Evolutionary conservation across 768 basidiomycete genomes (phyloP).

Genomic region (Scleroderma bovista): DNA sequence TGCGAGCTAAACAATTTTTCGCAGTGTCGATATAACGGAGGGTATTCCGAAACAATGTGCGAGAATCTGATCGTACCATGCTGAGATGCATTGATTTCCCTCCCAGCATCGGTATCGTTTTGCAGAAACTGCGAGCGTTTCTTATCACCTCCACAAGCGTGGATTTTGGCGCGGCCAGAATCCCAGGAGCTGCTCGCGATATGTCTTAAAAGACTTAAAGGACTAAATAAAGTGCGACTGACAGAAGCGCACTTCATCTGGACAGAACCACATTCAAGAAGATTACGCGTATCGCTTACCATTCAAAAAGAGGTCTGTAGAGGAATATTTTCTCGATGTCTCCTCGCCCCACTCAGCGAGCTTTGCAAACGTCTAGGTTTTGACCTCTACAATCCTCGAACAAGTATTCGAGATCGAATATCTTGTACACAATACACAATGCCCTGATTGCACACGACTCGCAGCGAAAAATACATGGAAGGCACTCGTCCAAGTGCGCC

Average conservation of each 20-base stretch:
- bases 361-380: conserved; percentile 46
- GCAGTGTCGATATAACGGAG: conserved; percentile 93
- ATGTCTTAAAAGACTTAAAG: conserved; percentile 92
- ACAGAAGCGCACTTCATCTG: conserved; percentile 99
- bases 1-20: background rate
- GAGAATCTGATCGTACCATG: conserved; percentile 6
- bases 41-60: conserved; percentile 92
- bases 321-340: background rate
- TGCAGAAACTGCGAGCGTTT: conserved; percentile 97
- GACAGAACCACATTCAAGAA: conserved; percentile 98
- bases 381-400: conserved; percentile 92
- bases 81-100: background rate
- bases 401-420: conserved; percentile 98
- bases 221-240: conserved; percentile 86
- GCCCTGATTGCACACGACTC: conserved; percentile 86
- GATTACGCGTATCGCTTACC: conserved; percentile 87
- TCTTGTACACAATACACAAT: conserved; percentile 92
- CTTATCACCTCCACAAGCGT: conserved; percentile 81
- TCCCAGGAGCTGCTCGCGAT: conserved; percentile 91
- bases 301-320: conserved; percentile 92
- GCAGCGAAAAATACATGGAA: conserved; percentile 99
- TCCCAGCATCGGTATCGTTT: conserved; percentile 77
- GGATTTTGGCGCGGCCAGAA: conserved; percentile 84
- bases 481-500: conserved; percentile 95
- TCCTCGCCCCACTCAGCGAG: conserved; percentile 1